phyloP scores from a whole-genome alignment of 1,284 basidiomycete species.

The Leccinum subfulvum region DNA sequence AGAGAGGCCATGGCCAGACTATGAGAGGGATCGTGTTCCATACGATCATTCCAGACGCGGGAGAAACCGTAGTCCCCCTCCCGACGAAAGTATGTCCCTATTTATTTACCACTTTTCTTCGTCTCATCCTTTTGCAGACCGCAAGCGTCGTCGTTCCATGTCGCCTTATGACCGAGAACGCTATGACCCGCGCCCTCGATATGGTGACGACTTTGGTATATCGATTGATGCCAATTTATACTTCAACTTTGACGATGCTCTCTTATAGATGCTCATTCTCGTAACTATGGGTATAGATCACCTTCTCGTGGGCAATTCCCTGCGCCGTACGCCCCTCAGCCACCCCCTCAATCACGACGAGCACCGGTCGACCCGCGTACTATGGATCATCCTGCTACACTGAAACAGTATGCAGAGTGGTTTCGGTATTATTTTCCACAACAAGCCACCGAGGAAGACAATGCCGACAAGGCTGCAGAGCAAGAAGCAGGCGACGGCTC shows the following conservation, averaged over 20 bases:
- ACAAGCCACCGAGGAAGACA: conserved; percentile 75
- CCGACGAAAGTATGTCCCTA: conserved; percentile 60
- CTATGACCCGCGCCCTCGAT: conserved; percentile 78
- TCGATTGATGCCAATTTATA: conserved; percentile 2
- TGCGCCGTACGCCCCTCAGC: conserved; percentile 42
- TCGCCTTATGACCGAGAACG: conserved; percentile 83
- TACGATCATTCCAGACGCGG: conserved; percentile 62
- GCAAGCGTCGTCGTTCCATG: conserved; percentile 80
- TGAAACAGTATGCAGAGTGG: conserved; percentile 90
- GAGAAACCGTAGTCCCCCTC: conserved; percentile 69
- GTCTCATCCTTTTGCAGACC: conserved; percentile 40
- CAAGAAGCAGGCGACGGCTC: conserved; percentile 76
- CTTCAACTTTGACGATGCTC: conserved; percentile 12
- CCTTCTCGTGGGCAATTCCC: conserved; percentile 55
- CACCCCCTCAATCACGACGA: conserved; percentile 42
- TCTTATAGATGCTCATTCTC: conserved; percentile 59
- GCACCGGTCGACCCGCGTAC: conserved; percentile 79
- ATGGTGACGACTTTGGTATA: conserved; percentile 75
- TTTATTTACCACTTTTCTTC: neutral
- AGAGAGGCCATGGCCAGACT: conserved; percentile 61
- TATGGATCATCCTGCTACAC: conserved; percentile 75
- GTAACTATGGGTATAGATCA: conserved; percentile 60
- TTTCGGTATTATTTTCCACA: conserved; percentile 80
- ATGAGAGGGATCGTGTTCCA: conserved; percentile 64
- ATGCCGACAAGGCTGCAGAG: conserved; percentile 75